Evolutionary conservation across 2,329 filamentous ascomycete species (phyloP), one percentile per base, ranked within the genome.

Genomic region (Emmonsiellopsis sp.): DNA sequence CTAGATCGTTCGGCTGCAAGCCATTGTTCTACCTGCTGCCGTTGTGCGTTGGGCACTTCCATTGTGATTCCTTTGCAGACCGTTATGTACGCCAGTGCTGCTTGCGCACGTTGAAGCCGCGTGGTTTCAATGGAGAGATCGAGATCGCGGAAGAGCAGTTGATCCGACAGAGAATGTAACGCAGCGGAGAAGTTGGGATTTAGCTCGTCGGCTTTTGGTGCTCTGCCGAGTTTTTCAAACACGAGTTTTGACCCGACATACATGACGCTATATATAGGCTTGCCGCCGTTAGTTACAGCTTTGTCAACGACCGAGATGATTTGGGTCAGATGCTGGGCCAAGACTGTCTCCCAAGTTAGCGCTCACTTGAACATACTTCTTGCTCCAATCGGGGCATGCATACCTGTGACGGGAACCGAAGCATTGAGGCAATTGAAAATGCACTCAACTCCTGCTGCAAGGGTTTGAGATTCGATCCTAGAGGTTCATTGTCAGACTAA

Each of bases 361-460:
- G 14, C 51, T 55, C 50, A 51, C 46, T 34, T 17, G 6, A 42
- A 63, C 63, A 58, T 46, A 66, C 67, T 63, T 60, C 60, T 48
- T 33, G 56, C 54, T 27, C 62, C 55, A 14, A 13, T 13, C 13
- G 33, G 49, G 14, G 17, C 6, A 33, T 34, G 27, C 54, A 39
- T 57, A 57, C 57, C 55, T 51, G 45, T 13, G 11, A 47, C 21
- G 6, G 53, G 42, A 31, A 60, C 57, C 21, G 59, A 53, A 45
- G 67, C 61, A 60, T 67, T 69, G 45, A 71, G 54, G 57, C 69
- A 70, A 54, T 67, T 65, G 40, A 72, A 56, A 27, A 73, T 59
- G 52, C 69, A 72, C 58, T 66, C 63, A 7, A 71, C 62, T 55
- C 66, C 64, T 39, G 71, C 69, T 51, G 65, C 67, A 50, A 73